Evolutionary conservation across 208 protist genomes (phyloP).

Genomic region (Tritrichomonas foetus): DNA sequence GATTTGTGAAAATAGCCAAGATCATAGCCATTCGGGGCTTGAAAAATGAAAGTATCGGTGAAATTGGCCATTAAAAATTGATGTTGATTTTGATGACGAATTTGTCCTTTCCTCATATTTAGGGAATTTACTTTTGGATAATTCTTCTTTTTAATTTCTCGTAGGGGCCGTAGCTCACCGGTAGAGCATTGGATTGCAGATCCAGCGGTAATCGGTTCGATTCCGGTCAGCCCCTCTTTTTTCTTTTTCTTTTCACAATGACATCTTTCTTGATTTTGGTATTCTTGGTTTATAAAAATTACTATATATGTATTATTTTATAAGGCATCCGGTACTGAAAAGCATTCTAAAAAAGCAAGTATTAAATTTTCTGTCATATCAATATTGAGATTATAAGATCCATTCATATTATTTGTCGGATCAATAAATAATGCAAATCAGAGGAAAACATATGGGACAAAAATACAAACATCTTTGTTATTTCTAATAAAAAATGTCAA

Average conservation of each 20-base stretch:
- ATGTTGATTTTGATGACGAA: too few species aligned
- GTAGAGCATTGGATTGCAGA: constrained; percentile 6
- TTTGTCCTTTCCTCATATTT: too few species aligned
- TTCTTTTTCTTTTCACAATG: too few species aligned
- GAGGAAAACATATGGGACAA: not conserved
- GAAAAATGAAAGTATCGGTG: too few species aligned
- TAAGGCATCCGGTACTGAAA: not conserved
- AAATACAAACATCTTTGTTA: not conserved
- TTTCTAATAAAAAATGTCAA: not conserved
- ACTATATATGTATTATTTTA: not conserved
- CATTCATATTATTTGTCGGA: not conserved
- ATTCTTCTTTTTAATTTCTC: too few species aligned
- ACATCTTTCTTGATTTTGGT: too few species aligned
- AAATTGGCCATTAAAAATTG: too few species aligned
- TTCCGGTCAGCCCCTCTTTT: not conserved
- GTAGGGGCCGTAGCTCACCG: not conserved
- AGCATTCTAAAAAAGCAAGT: not conserved
- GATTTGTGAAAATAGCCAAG: too few species aligned
- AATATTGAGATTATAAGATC: not conserved
- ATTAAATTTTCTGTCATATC: not conserved
- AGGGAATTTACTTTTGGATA: too few species aligned
- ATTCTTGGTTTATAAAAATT: not conserved
- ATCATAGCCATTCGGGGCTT: too few species aligned
- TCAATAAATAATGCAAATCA: not conserved
- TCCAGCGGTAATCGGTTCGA: not conserved